These are phyloP conservation scores for Gremmenia infestans DNA, from an alignment of 2,329 filamentous ascomycete species.

Conservation along the genomic window DNA sequence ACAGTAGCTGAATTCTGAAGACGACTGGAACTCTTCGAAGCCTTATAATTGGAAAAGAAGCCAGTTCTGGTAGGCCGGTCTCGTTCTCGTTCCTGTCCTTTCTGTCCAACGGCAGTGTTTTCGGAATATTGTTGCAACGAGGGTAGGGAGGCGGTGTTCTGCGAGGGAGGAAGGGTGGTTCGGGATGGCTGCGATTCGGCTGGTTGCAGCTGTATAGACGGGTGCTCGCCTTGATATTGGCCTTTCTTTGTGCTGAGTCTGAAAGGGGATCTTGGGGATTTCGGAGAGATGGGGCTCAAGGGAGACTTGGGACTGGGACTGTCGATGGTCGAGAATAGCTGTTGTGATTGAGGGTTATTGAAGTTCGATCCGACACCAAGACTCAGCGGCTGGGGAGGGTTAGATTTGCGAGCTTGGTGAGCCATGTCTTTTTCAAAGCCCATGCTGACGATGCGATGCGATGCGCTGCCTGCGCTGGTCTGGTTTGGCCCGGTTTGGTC, in stretches of 20 bases:
- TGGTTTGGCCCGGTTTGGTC: background rate
- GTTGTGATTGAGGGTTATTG: conserved; percentile 6
- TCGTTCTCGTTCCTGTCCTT: conserved; percentile 15
- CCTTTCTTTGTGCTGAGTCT: conserved; percentile 25
- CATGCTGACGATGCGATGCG: conserved; percentile 15
- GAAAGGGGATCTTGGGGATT: conserved; percentile 29
- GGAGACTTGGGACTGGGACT: conserved; percentile 19
- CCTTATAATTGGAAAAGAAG: conserved; percentile 45
- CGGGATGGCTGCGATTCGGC: conserved; percentile 14
- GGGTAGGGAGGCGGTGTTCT: conserved; percentile 19
- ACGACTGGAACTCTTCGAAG: conserved; percentile 42
- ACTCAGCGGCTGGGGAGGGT: conserved; percentile 28
- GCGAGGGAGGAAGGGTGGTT: conserved; percentile 18
- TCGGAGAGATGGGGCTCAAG: conserved; percentile 25
- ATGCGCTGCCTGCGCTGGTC: background rate
- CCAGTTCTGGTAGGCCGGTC: conserved; percentile 24
- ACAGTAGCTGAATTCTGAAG: conserved; percentile 32
- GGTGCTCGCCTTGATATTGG: conserved; percentile 17
- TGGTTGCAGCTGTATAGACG: conserved; percentile 14
- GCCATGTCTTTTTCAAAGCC: conserved; percentile 19
- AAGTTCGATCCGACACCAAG: conserved; percentile 17
- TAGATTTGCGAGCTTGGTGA: conserved; percentile 28
- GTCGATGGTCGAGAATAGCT: conserved; percentile 7
- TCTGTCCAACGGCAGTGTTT: conserved; percentile 4
- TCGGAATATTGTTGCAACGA: conserved; percentile 11